Conservation (phyloP, 2,329 filamentous ascomycete genomes). For the Colletotrichum gigasporum region DNA sequence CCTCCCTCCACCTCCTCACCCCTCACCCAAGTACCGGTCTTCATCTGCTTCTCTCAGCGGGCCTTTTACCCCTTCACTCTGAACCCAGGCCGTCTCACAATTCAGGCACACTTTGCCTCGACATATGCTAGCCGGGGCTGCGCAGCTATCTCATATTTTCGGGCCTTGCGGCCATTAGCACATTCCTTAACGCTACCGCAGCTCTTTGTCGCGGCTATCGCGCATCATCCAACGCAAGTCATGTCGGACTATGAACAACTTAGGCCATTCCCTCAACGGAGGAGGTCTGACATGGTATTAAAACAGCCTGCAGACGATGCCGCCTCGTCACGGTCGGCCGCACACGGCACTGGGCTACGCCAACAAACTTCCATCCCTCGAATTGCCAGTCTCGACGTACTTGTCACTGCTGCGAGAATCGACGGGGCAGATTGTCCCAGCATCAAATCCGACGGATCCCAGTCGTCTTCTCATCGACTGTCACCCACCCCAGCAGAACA, state of each 20-base stretch:
- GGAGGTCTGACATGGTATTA: not conserved
- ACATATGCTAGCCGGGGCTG: too few species aligned
- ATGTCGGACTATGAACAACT: not conserved
- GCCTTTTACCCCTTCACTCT: too few species aligned
- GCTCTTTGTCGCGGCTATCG: too few species aligned
- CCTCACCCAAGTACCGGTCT: too few species aligned
- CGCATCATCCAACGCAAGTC: not conserved
- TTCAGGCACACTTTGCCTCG: too few species aligned
- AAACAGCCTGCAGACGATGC: not conserved
- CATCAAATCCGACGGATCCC: constrained; percentile 5
- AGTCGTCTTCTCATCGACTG: not conserved
- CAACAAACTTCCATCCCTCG: not conserved
- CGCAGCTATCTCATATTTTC: too few species aligned
- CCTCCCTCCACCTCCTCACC: too few species aligned
- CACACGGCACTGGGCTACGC: not conserved
- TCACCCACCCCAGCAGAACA: not conserved
- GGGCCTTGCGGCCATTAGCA: too few species aligned
- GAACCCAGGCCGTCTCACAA: too few species aligned
- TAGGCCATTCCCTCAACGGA: not conserved
- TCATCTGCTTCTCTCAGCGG: too few species aligned
- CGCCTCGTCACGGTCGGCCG: not conserved
- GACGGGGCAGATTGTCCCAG: not conserved
- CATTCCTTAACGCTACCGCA: too few species aligned
- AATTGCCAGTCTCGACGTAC: constrained; percentile 15
- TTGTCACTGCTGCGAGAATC: not conserved